Percentiles rank a stretch among this genome's conserved stretches.
These are phyloP conservation scores for Misopates orontium DNA, from an alignment of 257 asterid species.

Conservation along the genomic window DNA sequence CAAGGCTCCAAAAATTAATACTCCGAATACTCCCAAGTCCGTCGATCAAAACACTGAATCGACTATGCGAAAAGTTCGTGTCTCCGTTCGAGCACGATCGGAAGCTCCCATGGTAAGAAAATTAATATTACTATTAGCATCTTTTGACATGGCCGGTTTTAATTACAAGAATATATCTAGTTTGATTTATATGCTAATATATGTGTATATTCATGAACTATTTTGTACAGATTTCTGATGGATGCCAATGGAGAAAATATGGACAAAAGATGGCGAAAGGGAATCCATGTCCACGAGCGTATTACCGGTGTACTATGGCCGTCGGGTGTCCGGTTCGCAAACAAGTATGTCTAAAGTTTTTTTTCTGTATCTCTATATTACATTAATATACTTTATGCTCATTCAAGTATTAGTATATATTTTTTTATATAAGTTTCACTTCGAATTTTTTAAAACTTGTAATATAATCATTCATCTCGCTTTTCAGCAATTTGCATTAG, in stretches of 20 bases:
- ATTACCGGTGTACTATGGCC: constrained; percentile 92
- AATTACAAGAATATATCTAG: too few species aligned
- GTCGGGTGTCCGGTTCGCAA: constrained; percentile 95
- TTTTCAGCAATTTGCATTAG: too few species aligned
- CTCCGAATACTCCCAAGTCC: constrained; percentile 34
- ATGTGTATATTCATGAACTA: background rate
- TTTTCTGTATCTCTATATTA: too few species aligned
- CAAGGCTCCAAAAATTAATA: constrained; percentile 46
- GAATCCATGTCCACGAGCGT: constrained; percentile 94
- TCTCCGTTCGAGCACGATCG: constrained; percentile 95
- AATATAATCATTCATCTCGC: too few species aligned
- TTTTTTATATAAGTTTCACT: too few species aligned
- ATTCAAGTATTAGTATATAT: background rate
- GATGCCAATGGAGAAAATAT: constrained; percentile 97
- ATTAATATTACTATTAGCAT: too few species aligned
- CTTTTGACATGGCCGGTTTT: too few species aligned
- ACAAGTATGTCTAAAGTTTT: constrained; percentile 44
- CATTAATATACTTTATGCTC: too few species aligned
- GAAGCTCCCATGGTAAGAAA: constrained; percentile 75
- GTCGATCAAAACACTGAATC: constrained; percentile 61
- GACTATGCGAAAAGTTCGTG: constrained; percentile 93
- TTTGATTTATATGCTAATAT: too few species aligned
- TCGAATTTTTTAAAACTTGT: too few species aligned
- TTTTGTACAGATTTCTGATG: constrained; percentile 67
- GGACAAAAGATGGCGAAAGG: constrained; percentile 99